phyloP scores from a whole-genome alignment of 768 basidiomycete species.

The Podaxis mareebaensis region DNA sequence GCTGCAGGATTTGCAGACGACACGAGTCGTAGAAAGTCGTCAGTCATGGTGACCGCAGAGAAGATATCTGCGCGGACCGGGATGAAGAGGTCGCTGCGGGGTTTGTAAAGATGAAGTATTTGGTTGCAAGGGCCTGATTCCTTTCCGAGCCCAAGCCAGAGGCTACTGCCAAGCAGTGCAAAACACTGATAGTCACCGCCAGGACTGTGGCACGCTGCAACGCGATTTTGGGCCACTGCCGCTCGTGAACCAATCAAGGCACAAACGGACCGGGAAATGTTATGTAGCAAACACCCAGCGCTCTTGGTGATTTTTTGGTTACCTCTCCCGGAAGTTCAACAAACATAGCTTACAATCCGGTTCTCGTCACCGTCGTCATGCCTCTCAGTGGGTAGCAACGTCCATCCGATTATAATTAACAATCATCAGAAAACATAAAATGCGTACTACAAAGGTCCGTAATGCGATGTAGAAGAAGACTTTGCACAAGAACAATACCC shows the following conservation, averaged over 20 bases:
- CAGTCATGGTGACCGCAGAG: slow-evolving; percentile 45
- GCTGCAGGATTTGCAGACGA: slow-evolving; percentile 70
- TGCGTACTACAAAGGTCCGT: not conserved
- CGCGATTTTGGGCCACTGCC: not conserved
- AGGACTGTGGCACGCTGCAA: not conserved
- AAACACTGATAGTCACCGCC: slow-evolving; percentile 8
- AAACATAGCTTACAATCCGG: not conserved
- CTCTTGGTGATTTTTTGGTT: too few relatives aligned
- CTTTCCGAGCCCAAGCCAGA: not conserved
- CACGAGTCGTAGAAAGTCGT: slow-evolving; percentile 76
- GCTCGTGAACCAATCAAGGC: not conserved
- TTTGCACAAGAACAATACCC: not conserved
- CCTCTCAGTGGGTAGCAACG: not conserved
- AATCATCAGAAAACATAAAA: not conserved
- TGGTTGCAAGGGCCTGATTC: slow-evolving; percentile 3
- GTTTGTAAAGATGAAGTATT: slow-evolving; percentile 3
- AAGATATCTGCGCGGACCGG: slow-evolving; percentile 10
- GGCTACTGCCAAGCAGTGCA: slow-evolving; percentile 18
- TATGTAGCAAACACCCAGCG: not conserved
- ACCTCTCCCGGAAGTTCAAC: not conserved
- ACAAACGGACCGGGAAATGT: not conserved
- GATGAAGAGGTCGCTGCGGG: slow-evolving; percentile 10
- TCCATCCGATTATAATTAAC: not conserved
- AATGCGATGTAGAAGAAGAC: not conserved
- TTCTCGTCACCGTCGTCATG: not conserved